Evolutionary conservation across 345 rosid genomes (phyloP).

Genomic region (Cochlearia excelsa): DNA sequence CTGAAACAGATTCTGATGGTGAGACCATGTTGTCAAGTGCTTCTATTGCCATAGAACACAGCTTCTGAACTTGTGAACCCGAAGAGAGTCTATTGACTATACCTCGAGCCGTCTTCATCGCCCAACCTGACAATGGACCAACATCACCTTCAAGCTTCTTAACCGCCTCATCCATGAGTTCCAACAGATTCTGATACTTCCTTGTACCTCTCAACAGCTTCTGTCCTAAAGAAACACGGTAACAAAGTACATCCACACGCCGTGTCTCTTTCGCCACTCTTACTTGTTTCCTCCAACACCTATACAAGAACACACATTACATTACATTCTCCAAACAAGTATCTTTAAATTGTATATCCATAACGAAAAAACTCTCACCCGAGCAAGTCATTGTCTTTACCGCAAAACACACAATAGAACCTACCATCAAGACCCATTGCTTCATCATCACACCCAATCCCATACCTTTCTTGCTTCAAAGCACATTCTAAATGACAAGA

Average conservation of each 20-base stretch:
- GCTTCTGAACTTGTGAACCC: constrained; percentile 72
- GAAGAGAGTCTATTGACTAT: constrained; percentile 81
- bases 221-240: constrained; percentile 74
- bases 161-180: constrained; percentile 67
- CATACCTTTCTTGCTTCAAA: constrained; percentile 58
- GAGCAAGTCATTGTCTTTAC: constrained; percentile 79
- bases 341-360: background rate
- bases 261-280: constrained; percentile 66
- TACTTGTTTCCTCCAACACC: constrained; percentile 95
- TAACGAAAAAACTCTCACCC: constrained; percentile 44
- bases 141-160: constrained; percentile 81
- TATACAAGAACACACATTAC: constrained; percentile 23
- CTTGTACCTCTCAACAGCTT: constrained; percentile 63
- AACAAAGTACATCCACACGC: constrained; percentile 82
- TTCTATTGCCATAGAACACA: constrained; percentile 67
- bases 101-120: constrained; percentile 84
- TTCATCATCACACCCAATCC: constrained; percentile 50
- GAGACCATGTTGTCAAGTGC: constrained; percentile 54
- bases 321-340: constrained; percentile 9
- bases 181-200: constrained; percentile 49
- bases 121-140: constrained; percentile 76
- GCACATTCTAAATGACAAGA: constrained; percentile 92
- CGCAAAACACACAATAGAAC: constrained; percentile 67
- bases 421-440: constrained; percentile 59
- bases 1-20: constrained; percentile 18